Percentiles rank a stretch among this genome's conserved stretches.
Evolutionary conservation across 257 asterid genomes (phyloP).

Genomic region (Solanum chiquidenum): DNA sequence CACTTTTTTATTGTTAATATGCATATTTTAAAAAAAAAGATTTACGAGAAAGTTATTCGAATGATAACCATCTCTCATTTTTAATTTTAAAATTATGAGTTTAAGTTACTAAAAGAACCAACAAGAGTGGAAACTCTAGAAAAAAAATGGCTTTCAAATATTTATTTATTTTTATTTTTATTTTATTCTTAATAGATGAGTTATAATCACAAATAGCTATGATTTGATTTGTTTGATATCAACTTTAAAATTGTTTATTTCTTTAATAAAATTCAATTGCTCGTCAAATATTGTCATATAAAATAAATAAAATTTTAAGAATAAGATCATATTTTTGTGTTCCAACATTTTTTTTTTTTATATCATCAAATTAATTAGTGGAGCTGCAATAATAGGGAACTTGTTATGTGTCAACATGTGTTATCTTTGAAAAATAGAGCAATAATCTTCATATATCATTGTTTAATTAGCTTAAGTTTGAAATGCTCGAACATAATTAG

Average conservation of each 20-base stretch:
- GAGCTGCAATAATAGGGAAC: background rate
- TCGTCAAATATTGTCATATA: too few species aligned
- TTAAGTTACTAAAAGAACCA: too few species aligned
- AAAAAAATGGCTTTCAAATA: too few species aligned
- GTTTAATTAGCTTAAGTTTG: background rate
- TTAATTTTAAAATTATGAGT: background rate
- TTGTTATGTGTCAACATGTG: background rate
- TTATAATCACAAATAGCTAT: background rate
- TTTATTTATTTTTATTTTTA: too few species aligned
- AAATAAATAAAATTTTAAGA: too few species aligned
- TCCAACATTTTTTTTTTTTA: background rate
- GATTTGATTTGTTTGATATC: too few species aligned
- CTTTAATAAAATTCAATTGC: background rate
- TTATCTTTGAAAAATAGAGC: background rate
- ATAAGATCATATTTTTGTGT: background rate
- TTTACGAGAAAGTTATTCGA: background rate
- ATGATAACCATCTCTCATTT: too few species aligned
- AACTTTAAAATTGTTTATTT: background rate
- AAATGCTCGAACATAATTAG: background rate
- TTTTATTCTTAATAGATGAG: too few species aligned
- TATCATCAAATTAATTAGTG: background rate
- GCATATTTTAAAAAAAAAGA: too few species aligned
- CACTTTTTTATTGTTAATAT: background rate
- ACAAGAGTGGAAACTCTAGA: background rate
- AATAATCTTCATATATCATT: background rate